Evolutionary conservation across 2,329 filamentous ascomycete genomes (phyloP), one percentile per base, ranked within the genome.

Genomic region (Drechslera avenae): DNA sequence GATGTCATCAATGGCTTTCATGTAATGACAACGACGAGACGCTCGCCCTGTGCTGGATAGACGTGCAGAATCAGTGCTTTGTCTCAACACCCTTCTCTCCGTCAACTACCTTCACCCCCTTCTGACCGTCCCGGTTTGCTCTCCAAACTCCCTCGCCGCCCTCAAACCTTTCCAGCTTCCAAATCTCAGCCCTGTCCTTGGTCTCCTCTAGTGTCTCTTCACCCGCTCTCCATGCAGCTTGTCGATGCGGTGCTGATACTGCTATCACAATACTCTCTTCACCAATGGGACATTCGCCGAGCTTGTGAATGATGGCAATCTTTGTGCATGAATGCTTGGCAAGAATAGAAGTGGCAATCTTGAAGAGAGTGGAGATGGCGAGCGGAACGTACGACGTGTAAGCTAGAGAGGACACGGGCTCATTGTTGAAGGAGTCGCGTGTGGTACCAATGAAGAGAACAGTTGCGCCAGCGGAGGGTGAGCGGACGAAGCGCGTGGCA

Each of bases 251-350:
- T 21, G 90, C 83, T 35, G 89, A 91, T 3, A 97, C 89, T 1
- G 90, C 89, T 63, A 97, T 91, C 47, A 95, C 77, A 54, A 99
- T 93, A 69, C 90, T 96, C 76, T 97, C 92, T 74, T 97, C 90
- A n/a, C 86, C 88, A 47, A 97, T 87, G 2, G 90, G 90, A 13
- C 97, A 93, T 16, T 84, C 81, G 0, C 94, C 94, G 3, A 97
- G 80, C 3, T 93, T 84, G 75, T 97, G 94, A 12, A 89, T 80
- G 72, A 97, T 89, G 41, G 88, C 86, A 51, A 97, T 85, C 6
- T 85, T 88, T 31, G 83, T 82, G 14, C 96, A 81, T 1, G 73
- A 75, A 70, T 96, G 86, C 59, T 84, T 85, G 9, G 74, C 66
- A 13, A 75, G 73, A 3, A 92, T 74, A 1, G 78, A 72, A 5